phyloP scores from a whole-genome alignment of 768 basidiomycete species.

The Pleurotus sapidus region DNA sequence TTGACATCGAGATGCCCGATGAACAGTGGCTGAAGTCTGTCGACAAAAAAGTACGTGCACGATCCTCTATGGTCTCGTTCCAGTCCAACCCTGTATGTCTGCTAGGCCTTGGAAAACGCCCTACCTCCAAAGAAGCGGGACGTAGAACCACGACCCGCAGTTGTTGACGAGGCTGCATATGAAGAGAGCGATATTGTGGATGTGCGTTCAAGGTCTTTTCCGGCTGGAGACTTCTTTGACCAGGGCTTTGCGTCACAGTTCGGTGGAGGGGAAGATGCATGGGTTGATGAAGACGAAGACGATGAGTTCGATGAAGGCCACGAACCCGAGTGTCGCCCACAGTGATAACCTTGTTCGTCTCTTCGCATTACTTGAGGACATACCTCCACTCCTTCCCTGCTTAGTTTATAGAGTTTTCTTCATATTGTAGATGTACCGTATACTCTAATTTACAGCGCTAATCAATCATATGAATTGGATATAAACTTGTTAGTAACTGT shows the following conservation, averaged over 20 bases:
- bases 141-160: slow-evolving; percentile 66
- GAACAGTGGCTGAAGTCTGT: slow-evolving; percentile 70
- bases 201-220: slow-evolving; percentile 79
- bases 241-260: slow-evolving; percentile 68
- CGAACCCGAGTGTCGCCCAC: slow-evolving; percentile 57
- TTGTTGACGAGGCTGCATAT: slow-evolving; percentile 68
- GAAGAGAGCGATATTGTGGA: slow-evolving; percentile 79
- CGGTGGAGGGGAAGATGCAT: slow-evolving; percentile 68
- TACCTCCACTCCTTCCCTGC: not conserved
- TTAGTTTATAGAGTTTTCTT: not conserved
- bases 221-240: slow-evolving; percentile 79
- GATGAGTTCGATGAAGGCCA: slow-evolving; percentile 39
- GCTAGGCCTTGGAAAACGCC: slow-evolving; percentile 58
- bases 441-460: not conserved
- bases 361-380: not conserved
- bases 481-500: not conserved
- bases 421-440: not conserved
- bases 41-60: slow-evolving; percentile 50
- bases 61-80: not conserved
- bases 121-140: slow-evolving; percentile 78
- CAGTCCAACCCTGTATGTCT: not conserved
- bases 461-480: not conserved
- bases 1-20: slow-evolving; percentile 88
- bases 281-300: slow-evolving; percentile 72
- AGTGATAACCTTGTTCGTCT: slow-evolving; percentile 31